Percentiles rank a stretch among this genome's conserved stretches.
These are phyloP conservation scores for Myrica gale DNA, from an alignment of 306 rosid genomes.

Conservation along the genomic window DNA sequence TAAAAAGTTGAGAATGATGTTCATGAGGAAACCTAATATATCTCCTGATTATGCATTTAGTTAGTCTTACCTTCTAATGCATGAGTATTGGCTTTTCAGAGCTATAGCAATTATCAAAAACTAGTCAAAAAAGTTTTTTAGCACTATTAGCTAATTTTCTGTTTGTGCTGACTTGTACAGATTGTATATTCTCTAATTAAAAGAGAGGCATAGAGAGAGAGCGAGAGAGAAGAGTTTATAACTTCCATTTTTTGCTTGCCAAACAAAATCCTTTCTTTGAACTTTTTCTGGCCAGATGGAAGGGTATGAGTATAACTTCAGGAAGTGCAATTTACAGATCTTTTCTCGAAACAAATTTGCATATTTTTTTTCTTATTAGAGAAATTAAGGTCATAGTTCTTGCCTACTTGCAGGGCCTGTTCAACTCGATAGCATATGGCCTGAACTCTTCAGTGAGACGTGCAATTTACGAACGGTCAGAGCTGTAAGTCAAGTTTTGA, in stretches of 20 bases:
- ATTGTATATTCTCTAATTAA: not conserved
- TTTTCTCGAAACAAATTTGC: not conserved
- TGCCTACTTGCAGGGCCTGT: conserved; percentile 68
- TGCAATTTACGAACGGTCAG: conserved; percentile 78
- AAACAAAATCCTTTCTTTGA: not conserved
- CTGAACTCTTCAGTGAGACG: conserved; percentile 95
- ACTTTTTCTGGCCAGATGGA: not conserved
- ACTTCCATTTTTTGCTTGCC: not conserved
- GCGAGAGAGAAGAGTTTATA: not conserved
- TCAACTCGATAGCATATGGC: conserved; percentile 97
- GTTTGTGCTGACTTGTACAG: not conserved
- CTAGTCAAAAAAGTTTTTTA: not conserved
- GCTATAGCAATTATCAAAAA: not conserved
- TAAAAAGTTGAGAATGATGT: not conserved
- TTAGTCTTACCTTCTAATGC: not conserved
- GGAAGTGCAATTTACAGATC: not conserved
- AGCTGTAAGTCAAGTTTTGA: conserved; percentile 54
- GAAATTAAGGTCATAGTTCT: not conserved
- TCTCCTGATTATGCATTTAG: not conserved
- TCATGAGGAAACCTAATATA: not conserved
- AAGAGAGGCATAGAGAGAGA: not conserved
- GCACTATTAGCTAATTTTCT: not conserved
- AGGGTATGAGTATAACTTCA: not conserved
- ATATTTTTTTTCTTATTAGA: not conserved
- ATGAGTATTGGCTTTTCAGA: not conserved